Evolutionary conservation across 257 asterid species (phyloP).

Genomic region (Anisodus tanguticus): DNA sequence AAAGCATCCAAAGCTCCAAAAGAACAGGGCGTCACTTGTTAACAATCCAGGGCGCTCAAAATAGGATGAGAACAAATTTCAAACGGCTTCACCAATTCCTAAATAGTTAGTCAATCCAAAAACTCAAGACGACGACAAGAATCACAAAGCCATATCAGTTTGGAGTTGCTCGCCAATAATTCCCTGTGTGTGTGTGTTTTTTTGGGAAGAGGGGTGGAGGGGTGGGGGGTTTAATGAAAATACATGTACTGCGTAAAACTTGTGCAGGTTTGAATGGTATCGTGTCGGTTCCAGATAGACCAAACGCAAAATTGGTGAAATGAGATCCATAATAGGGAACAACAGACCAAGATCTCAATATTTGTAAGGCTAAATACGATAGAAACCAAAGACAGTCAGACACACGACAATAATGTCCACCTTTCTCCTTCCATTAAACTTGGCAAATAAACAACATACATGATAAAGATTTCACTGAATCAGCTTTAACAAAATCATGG

Average conservation of each 20-base stretch:
- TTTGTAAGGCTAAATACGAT: not conserved
- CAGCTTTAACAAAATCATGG: not conserved
- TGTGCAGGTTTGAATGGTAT: conserved; percentile 2
- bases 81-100: not conserved
- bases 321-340: not conserved
- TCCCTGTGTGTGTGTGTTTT: not conserved
- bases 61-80: not conserved
- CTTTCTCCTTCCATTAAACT: not conserved
- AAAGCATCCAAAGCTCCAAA: not conserved
- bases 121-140: not conserved
- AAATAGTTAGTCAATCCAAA: not conserved
- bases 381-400: conserved; percentile 13
- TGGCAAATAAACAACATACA: not conserved
- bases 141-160: not conserved
- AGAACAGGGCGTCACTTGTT: not conserved
- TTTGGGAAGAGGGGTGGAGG: too few species aligned
- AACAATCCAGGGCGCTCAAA: not conserved
- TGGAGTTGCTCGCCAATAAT: not conserved
- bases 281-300: not conserved
- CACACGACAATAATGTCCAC: not conserved
- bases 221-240: too few species aligned
- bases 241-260: not conserved
- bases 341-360: conserved; percentile 17
- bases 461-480: not conserved
- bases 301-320: not conserved